Percentiles rank a stretch among this genome's conserved stretches.
These are phyloP conservation scores for Linnemannia schmuckeri DNA, from an alignment of 192 early-diverging fungal species.

Conservation along the genomic window DNA sequence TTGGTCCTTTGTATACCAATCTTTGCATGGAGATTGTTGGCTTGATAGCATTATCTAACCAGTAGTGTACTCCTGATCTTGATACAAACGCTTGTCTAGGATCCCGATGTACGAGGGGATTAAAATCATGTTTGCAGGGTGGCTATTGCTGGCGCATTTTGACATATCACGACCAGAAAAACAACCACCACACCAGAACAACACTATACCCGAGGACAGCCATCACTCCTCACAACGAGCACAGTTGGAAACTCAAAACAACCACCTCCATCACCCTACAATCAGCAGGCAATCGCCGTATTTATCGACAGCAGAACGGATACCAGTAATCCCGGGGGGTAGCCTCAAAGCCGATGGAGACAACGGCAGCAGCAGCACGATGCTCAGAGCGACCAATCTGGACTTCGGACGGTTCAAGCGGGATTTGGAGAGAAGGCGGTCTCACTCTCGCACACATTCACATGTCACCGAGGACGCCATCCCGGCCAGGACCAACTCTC, in stretches of 20 bases:
- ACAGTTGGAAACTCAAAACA: background rate
- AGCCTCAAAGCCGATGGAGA: background rate
- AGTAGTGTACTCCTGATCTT: too few species aligned
- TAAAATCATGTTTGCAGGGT: slow-evolving; percentile 37
- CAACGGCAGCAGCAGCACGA: background rate
- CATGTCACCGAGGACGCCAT: background rate
- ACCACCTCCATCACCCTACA: background rate
- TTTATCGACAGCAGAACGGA: background rate
- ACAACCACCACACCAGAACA: background rate
- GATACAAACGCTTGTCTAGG: background rate
- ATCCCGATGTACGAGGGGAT: slow-evolving; percentile 34
- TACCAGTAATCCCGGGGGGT: background rate
- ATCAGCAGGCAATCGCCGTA: background rate
- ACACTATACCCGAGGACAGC: background rate
- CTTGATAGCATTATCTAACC: background rate
- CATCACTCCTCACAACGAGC: background rate
- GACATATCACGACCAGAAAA: slow-evolving; percentile 20
- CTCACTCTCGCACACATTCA: background rate
- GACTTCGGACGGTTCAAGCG: slow-evolving; percentile 50
- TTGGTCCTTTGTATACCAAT: background rate
- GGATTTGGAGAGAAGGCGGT: slow-evolving; percentile 34
- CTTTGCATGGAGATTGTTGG: background rate
- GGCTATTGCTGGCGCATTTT: slow-evolving; percentile 39
- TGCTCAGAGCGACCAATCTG: slow-evolving; percentile 7
- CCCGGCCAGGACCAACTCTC: background rate